Evolutionary conservation across 2,329 filamentous ascomycete species (phyloP), one percentile per base, ranked within the genome.

Genomic region (Podosphaera xanthii): DNA sequence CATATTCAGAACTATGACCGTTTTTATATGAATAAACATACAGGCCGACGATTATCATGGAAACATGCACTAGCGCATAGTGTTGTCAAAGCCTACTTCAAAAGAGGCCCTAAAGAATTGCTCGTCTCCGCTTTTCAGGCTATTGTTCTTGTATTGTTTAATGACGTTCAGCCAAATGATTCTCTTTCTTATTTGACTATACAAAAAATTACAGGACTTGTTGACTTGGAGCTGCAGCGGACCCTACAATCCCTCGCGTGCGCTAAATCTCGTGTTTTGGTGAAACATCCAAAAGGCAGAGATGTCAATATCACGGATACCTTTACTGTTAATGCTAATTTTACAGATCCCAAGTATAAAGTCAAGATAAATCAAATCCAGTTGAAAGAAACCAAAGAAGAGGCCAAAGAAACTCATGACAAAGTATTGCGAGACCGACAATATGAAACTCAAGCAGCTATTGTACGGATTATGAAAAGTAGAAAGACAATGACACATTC

Each of bases 301-400:
- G 90, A 98, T 0, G 82, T 98, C 64, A 78, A 79, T 60, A 68
- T 75, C 0, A 87, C 80, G 0, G 94, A 98, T 71, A 86, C 83
- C 0, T 98, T 98, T 67, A 81, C 80, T 0, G 83, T 94, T 67
- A 96, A 96, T 72, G 71, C 77, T 52, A 70, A 70, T 14, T 98
- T 98, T 71, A 74, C 74, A 2, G 85, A 96, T 68, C 78, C 83
- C 30, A 94, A 92, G 71, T 86, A 87, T 71, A 82, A 89, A 60
- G 83, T 98, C 73, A 98, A 98, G 75, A 96, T 98, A 75, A 98
- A 97, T 73, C 91, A 96, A 72, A 92, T 98, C 65, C 92, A 98
- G 72, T 79, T 96, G 57, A 94, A 92, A 72, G 92, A 98, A 73
- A 97, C 92, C 0, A 86, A 86, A 66, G 86, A 91, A 68, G 92